phyloP scores from a whole-genome alignment of 768 basidiomycete genomes.

The Hygrocybe coccinea region DNA sequence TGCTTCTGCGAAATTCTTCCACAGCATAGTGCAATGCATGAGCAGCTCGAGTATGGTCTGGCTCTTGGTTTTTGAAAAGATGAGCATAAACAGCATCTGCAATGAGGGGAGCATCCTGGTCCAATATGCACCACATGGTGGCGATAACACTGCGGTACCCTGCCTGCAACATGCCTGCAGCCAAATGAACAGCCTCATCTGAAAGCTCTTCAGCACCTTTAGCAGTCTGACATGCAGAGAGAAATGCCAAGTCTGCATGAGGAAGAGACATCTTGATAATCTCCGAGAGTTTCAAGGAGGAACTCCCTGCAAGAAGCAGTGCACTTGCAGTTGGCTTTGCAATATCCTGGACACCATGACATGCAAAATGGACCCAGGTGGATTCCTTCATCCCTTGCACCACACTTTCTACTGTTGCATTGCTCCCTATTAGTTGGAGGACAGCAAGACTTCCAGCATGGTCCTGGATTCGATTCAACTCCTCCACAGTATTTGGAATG shows the following conservation, averaged over 20 bases:
- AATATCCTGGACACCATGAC: constrained; percentile 33
- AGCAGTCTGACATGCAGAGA: constrained; percentile 39
- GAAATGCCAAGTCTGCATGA: constrained; percentile 34
- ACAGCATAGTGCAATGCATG: background rate
- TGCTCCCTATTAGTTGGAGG: constrained; percentile 1
- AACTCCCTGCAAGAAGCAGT: constrained; percentile 17
- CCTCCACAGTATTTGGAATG: constrained; percentile 9
- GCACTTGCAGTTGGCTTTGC: constrained; percentile 21
- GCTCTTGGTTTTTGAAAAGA: background rate
- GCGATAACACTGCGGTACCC: constrained; percentile 32
- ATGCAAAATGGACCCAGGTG: constrained; percentile 35
- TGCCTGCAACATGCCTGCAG: constrained; percentile 37
- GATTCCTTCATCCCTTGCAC: constrained; percentile 6
- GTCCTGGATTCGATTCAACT: constrained; percentile 4
- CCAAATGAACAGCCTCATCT: constrained; percentile 35
- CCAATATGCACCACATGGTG: constrained; percentile 43
- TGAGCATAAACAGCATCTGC: constrained; percentile 28
- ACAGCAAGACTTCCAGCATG: background rate
- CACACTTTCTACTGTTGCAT: constrained; percentile 14
- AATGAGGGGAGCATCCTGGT: constrained; percentile 32
- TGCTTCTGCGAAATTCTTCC: background rate
- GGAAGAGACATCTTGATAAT: constrained; percentile 22
- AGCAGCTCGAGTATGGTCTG: background rate
- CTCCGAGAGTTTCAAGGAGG: constrained; percentile 17
- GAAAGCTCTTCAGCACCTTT: constrained; percentile 25